Evolutionary conservation across 352 stramenopile genomes (phyloP).

Genomic region (Blastocystis sp.): DNA sequence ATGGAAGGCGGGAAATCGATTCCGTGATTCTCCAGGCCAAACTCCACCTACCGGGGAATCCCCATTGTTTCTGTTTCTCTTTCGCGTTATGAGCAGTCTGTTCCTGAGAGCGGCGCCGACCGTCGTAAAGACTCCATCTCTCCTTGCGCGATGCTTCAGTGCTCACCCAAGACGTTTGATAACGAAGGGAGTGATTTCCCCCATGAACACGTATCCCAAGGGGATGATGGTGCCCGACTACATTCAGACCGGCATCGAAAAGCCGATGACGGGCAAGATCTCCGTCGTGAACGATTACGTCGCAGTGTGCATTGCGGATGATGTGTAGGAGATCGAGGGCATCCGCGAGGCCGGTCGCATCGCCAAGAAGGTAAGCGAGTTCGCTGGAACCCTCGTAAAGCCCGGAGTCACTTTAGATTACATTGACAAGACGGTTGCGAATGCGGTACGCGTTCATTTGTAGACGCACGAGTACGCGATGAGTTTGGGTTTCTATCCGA

Average conservation of each 20-base stretch:
- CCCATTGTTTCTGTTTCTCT: neutral
- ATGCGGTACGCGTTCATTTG: neutral
- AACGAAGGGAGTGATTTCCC: slow-evolving; percentile 63
- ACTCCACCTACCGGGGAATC: too few species aligned
- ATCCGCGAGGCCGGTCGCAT: slow-evolving; percentile 82
- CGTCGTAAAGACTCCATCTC: neutral
- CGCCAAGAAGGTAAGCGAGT: slow-evolving; percentile 83
- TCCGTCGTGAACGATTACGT: slow-evolving; percentile 80
- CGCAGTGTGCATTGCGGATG: slow-evolving; percentile 77
- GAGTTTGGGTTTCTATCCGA: slow-evolving; percentile 82
- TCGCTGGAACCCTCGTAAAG: slow-evolving; percentile 81
- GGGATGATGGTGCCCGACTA: slow-evolving; percentile 56
- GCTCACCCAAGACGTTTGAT: neutral
- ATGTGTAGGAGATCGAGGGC: slow-evolving; percentile 73
- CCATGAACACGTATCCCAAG: slow-evolving; percentile 75
- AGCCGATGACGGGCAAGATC: slow-evolving; percentile 77
- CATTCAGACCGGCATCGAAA: neutral
- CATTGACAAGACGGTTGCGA: slow-evolving; percentile 85
- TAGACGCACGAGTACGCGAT: slow-evolving; percentile 86
- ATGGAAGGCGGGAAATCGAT: too few species aligned
- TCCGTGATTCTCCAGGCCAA: too few species aligned
- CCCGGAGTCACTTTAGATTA: slow-evolving; percentile 88
- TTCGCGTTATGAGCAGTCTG: neutral
- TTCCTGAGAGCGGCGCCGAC: neutral
- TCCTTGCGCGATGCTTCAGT: neutral